Evolutionary conservation across 257 asterid genomes (phyloP), one percentile per base, ranked within the genome.

Genomic region (Forsythia suspensa): DNA sequence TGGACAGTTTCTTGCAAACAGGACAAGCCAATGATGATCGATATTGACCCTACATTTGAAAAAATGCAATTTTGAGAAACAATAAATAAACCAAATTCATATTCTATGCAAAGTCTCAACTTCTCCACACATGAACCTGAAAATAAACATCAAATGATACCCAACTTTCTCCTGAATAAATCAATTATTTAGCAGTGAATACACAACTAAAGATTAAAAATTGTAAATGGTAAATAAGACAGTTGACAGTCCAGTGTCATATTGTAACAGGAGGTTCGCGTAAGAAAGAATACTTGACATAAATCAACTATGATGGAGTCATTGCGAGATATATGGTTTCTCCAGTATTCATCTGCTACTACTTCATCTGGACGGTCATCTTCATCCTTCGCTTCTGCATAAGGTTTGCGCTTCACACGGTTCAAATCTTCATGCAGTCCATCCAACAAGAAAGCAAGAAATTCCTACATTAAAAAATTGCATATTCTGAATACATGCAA

Each of bases 381-480:
- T 46, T 76, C 90, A 72, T 90, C 93, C 80, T 83, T 87, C 36
- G 86, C 82, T 80, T 86, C 83, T 52, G 84, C n/a, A 76, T 90
- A 90, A 42, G 96, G 96, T 81, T 90, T 90, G 63, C 71, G 79
- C 79, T 89, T 90, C 85, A 92, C 97, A 34, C 93, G 93, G 77
- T 90, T 90, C 61, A 92, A 89, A 85, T 92, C 97, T 85, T 90
- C 97, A 55, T 92, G 96, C 79, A 92, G 93, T 40, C 93, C 96
- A 88, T 90, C 94, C 92, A 92, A 83, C 79, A 92, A 82, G 70
- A 87, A 92, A 11, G 93, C 86, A 81, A 91, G 94, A 77, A 89
- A 86, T 80, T 92, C 97, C 97, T 92, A 81, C 75, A 59, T 70
- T 37, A 52, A 13, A 61, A 16, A 80, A 70, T 8, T n/a, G 15